These are phyloP conservation scores for Paecilomyces sp. DNA, from an alignment of 2,329 filamentous ascomycete species.

Conservation along the genomic window DNA sequence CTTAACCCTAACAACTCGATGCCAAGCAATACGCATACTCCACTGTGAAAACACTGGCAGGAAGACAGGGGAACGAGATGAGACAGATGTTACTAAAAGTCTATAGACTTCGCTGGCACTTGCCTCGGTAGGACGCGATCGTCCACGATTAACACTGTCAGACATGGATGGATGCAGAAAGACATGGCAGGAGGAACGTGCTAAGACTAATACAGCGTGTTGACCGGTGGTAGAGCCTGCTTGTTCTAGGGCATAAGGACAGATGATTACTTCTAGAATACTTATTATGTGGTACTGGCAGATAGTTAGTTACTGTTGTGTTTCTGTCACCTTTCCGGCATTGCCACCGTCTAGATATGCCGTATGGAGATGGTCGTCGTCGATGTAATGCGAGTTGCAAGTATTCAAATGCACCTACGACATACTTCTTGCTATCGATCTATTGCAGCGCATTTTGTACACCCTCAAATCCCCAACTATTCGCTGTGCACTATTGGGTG, in stretches of 20 bases:
- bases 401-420: too few species aligned
- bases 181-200: background rate
- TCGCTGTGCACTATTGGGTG: too few species aligned
- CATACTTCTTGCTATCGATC: too few species aligned
- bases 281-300: background rate
- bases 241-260: background rate
- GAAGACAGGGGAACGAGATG: background rate
- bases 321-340: background rate
- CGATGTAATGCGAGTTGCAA: too few species aligned
- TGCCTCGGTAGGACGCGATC: background rate
- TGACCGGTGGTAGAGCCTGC: background rate
- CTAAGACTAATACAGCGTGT: background rate
- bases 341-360: too few species aligned
- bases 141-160: background rate
- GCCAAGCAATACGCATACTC: background rate
- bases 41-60: background rate
- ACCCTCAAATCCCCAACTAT: too few species aligned
- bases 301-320: background rate
- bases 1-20: background rate
- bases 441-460: too few species aligned
- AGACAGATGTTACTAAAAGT: background rate
- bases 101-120: background rate
- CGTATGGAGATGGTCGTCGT: too few species aligned
- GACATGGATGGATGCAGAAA: background rate
- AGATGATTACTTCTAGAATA: too few species aligned